Evolutionary conservation across 129 eudicot genomes (phyloP).

Genomic region (Tagetes patula): DNA sequence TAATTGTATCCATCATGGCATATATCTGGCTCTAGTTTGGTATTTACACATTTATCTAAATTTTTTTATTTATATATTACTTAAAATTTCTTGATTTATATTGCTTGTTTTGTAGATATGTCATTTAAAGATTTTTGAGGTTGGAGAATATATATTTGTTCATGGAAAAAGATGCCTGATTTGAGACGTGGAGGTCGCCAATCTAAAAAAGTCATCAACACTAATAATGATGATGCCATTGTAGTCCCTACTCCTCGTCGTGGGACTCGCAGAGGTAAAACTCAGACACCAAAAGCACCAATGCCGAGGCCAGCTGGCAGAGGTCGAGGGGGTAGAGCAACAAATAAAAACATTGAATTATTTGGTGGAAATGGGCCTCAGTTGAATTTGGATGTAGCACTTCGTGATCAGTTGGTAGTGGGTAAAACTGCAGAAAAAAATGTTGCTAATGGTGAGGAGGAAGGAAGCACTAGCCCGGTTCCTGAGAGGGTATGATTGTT

Average conservation of each 20-base stretch:
- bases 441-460: slow-evolving; percentile 42
- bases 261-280: slow-evolving; percentile 51
- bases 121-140: slow-evolving; percentile 19
- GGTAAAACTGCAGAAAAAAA: slow-evolving; percentile 37
- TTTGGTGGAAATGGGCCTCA: slow-evolving; percentile 24
- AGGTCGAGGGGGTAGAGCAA: slow-evolving; percentile 44
- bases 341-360: background rate
- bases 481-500: background rate
- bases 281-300: slow-evolving; percentile 39
- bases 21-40: too few species aligned
- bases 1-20: background rate
- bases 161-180: slow-evolving; percentile 73
- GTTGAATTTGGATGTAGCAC: slow-evolving; percentile 34
- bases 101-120: slow-evolving; percentile 11
- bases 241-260: slow-evolving; percentile 52
- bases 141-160: slow-evolving; percentile 35
- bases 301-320: slow-evolving; percentile 62
- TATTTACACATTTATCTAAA: too few species aligned
- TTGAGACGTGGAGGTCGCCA: slow-evolving; percentile 70
- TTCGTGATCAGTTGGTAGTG: slow-evolving; percentile 38
- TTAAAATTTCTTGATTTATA: slow-evolving; percentile 1
- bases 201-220: slow-evolving; percentile 42
- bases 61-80: background rate
- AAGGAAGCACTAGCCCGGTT: slow-evolving; percentile 48
- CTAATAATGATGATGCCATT: slow-evolving; percentile 36